Evolutionary conservation across 306 rosid species (phyloP).

Genomic region (Malus sieversii): DNA sequence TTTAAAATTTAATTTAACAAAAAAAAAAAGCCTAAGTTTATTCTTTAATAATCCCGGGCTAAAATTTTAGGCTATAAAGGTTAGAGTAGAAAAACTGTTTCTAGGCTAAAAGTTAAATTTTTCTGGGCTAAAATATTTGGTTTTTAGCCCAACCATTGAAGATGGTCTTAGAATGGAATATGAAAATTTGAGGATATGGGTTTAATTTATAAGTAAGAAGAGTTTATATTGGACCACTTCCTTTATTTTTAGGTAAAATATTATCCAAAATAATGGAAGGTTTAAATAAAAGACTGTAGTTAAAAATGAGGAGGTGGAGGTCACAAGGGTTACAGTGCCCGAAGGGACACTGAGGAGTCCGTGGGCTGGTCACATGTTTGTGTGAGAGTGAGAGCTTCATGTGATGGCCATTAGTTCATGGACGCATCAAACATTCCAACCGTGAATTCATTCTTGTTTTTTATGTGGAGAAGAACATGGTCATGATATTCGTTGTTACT

Average conservation of each 20-base stretch:
- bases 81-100: too few species aligned
- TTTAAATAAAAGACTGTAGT: background rate
- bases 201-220: background rate
- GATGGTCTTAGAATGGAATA: background rate
- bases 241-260: background rate
- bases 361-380: conserved; percentile 36
- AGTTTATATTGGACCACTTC: background rate
- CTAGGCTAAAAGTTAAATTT: too few species aligned
- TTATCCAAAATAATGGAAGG: background rate
- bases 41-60: too few species aligned
- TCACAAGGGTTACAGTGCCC: conserved; percentile 47
- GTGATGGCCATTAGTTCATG: conserved; percentile 11
- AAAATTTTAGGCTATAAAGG: too few species aligned
- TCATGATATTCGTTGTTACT: background rate
- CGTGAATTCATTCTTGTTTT: background rate
- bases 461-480: background rate
- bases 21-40: too few species aligned
- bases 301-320: background rate
- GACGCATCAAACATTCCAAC: background rate
- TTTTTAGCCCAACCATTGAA: too few species aligned
- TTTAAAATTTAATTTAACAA: too few species aligned
- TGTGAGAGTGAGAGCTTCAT: conserved; percentile 1
- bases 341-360: background rate
- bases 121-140: too few species aligned
- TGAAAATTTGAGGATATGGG: background rate